A percentile compares a stretch with the other conserved stretches of the same genome.
Evolutionary conservation across 768 basidiomycete species (phyloP).

Genomic region (Termitomyces sp.): DNA sequence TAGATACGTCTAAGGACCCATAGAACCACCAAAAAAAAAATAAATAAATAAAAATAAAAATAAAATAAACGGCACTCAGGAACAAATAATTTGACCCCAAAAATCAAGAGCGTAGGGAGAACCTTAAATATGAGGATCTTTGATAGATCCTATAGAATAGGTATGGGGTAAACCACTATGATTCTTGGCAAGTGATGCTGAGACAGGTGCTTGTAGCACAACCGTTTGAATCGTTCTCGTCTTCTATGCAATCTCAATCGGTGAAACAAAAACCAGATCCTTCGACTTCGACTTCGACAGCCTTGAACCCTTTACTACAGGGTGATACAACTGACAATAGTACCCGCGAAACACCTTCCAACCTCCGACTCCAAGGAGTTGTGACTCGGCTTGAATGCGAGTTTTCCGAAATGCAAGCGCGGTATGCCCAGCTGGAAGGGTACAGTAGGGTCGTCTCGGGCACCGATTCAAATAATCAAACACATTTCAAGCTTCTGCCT

Average conservation of each 20-base stretch:
- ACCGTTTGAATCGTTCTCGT: background rate
- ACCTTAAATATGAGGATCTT: background rate
- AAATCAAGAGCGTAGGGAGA: background rate
- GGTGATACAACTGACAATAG: background rate
- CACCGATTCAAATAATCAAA: background rate
- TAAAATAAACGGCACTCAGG: no score
- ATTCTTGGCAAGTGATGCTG: background rate
- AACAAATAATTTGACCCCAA: background rate
- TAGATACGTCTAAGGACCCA: no score
- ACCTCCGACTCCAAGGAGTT: background rate
- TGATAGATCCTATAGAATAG: background rate
- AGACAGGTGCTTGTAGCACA: background rate
- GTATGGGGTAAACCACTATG: background rate
- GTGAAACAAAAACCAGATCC: no score
- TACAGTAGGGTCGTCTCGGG: background rate
- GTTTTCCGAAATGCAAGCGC: background rate
- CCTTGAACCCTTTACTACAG: background rate
- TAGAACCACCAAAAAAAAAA: no score
- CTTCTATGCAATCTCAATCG: background rate
- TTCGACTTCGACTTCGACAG: background rate
- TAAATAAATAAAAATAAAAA: no score
- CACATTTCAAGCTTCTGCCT: background rate
- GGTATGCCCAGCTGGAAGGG: background rate
- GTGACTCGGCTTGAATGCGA: background rate
- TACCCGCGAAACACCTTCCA: background rate